These are phyloP conservation scores for Fusarium kyushuense DNA, from an alignment of 2,329 filamentous ascomycete genomes.

Conservation along the genomic window DNA sequence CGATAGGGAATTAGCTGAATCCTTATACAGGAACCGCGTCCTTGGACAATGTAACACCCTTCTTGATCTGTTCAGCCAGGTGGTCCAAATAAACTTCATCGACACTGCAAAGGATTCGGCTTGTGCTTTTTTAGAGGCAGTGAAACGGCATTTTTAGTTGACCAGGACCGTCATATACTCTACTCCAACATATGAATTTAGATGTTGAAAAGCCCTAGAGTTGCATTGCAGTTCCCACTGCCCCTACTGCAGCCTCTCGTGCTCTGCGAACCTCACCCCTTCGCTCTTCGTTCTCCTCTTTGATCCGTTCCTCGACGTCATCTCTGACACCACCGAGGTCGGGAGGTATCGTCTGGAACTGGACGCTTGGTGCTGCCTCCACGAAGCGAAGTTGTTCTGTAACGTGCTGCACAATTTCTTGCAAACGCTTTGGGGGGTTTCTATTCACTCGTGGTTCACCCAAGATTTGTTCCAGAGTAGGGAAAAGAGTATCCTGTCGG, in stretches of 20 bases:
- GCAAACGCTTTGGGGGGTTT: conserved; percentile 80
- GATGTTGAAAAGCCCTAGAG: conserved; percentile 45
- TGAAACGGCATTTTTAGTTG: conserved; percentile 9
- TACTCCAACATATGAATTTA: conserved; percentile 3
- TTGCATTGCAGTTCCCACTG: conserved; percentile 69
- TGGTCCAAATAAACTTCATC: not conserved
- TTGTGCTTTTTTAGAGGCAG: conserved; percentile 13
- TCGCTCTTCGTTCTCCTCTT: conserved; percentile 72
- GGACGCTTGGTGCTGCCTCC: conserved; percentile 85
- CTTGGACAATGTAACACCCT: not conserved
- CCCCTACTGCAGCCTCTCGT: conserved; percentile 70
- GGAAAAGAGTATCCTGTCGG: conserved; percentile 87
- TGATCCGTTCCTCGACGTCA: conserved; percentile 75
- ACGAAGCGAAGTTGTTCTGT: conserved; percentile 90
- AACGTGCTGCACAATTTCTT: conserved; percentile 81
- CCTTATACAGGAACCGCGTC: not conserved
- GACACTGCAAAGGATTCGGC: conserved; percentile 3
- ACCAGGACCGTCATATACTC: conserved; percentile 7
- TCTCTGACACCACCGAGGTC: conserved; percentile 77
- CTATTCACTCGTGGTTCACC: conserved; percentile 79
- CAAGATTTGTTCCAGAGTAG: conserved; percentile 79
- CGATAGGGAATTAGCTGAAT: conserved; percentile 2
- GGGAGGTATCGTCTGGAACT: conserved; percentile 83
- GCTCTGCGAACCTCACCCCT: conserved; percentile 65
- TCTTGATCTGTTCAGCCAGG: not conserved